Evolutionary conservation across 768 basidiomycete species (phyloP).

Genomic region (Asterophora lycoperdoides): DNA sequence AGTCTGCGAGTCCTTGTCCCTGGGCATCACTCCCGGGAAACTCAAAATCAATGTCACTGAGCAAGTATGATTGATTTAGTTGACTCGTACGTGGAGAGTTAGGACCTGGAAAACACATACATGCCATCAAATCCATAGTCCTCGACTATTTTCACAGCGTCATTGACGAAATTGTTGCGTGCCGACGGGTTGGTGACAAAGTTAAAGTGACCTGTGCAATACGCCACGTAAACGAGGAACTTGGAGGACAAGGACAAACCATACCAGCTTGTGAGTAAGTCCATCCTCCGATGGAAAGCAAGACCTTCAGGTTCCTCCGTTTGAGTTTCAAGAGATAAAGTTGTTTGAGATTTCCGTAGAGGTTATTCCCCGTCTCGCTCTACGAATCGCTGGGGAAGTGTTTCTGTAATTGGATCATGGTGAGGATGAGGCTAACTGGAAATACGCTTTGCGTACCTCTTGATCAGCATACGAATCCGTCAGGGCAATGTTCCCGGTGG

Average conservation of each 20-base stretch:
- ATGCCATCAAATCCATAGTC: conserved; percentile 83
- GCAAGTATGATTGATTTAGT: conserved; percentile 3
- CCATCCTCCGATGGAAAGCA: conserved; percentile 57
- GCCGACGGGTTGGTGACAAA: conserved; percentile 51
- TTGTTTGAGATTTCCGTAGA: conserved; percentile 82
- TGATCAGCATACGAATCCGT: conserved; percentile 76
- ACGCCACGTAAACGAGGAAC: not conserved
- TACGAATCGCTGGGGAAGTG: conserved; percentile 69
- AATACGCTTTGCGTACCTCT: conserved; percentile 35
- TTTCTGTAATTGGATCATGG: conserved; percentile 43
- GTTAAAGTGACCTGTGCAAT: conserved; percentile 50
- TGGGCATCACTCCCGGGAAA: conserved; percentile 57
- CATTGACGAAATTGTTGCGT: conserved; percentile 55
- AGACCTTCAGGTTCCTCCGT: conserved; percentile 49
- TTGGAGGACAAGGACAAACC: not conserved
- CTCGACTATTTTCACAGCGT: conserved; percentile 59
- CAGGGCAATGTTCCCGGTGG: conserved; percentile 57
- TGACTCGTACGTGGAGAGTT: not conserved
- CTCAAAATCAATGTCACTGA: conserved; percentile 74
- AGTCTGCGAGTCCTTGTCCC: conserved; percentile 63
- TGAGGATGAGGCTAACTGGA: not conserved
- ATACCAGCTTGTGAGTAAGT: conserved; percentile 62
- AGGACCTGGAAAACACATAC: conserved; percentile 30
- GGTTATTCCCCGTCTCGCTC: conserved; percentile 70
- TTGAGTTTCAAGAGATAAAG: conserved; percentile 57